Evolutionary conservation across 2,329 filamentous ascomycete genomes (phyloP).

Genomic region (Colletotrichum kahawae): DNA sequence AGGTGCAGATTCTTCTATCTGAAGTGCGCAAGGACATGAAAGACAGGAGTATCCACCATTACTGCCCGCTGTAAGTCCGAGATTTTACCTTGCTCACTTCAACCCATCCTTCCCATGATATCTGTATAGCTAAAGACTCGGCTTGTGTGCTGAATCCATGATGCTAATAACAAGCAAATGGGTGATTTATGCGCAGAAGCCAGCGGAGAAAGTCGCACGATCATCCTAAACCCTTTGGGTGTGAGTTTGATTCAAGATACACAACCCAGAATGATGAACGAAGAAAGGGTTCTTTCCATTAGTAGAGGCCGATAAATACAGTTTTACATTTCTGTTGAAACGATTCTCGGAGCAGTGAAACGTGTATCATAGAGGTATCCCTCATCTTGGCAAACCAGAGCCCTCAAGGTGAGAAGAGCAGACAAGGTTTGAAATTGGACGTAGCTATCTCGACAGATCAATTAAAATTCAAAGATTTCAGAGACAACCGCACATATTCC

Average conservation of each 20-base stretch:
- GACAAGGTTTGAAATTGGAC: neutral
- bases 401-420: neutral
- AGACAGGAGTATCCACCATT: slow-evolving; percentile 27
- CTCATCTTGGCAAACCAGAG: neutral
- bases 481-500: neutral
- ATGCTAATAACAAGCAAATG: neutral
- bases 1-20: slow-evolving; percentile 26
- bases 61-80: slow-evolving; percentile 7
- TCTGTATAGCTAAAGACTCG: neutral
- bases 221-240: neutral
- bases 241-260: neutral
- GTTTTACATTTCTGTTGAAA: too few species aligned
- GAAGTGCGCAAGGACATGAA: slow-evolving; percentile 25
- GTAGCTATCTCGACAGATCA: too few species aligned
- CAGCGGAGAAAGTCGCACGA: neutral
- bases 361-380: neutral
- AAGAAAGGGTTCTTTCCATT: too few species aligned
- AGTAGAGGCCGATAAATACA: neutral
- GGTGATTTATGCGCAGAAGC: neutral
- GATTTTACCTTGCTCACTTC: neutral
- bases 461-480: neutral
- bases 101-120: neutral
- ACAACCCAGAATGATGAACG: neutral
- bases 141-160: neutral
- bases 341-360: neutral